Evolutionary conservation across 192 early-diverging fungal species (phyloP).

Genomic region (Coemansia brasiliensis): DNA sequence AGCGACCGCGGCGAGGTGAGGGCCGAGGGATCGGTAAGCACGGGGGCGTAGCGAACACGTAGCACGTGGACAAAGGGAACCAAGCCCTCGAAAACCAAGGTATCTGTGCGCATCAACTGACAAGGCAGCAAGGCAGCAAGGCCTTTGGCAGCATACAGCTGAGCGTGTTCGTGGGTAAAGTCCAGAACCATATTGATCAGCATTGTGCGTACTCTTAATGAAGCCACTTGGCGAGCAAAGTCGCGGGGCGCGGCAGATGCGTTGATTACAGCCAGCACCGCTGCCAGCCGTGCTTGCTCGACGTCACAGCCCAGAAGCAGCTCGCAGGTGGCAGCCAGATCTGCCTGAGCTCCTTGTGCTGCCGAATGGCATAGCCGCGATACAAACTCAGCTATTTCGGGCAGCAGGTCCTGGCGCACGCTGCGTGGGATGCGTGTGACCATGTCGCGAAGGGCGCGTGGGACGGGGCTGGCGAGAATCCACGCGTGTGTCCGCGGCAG

Average conservation of each 20-base stretch:
- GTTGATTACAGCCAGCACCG: slow-evolving; percentile 33
- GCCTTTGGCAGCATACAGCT: slow-evolving; percentile 33
- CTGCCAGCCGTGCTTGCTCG: slow-evolving; percentile 19
- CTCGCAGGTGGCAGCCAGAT: slow-evolving; percentile 17
- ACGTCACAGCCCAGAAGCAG: slow-evolving; percentile 21
- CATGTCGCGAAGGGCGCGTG: slow-evolving; percentile 16
- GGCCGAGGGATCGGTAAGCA: background rate
- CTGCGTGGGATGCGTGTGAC: background rate
- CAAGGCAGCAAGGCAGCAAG: slow-evolving; percentile 26
- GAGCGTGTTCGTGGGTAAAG: slow-evolving; percentile 12
- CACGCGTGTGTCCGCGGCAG: slow-evolving; percentile 34
- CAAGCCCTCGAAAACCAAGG: slow-evolving; percentile 4
- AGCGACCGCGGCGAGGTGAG: background rate
- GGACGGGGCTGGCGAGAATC: slow-evolving; percentile 41
- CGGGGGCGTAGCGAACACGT: background rate
- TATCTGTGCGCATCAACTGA: background rate
- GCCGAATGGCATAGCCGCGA: slow-evolving; percentile 37
- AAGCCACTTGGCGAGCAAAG: slow-evolving; percentile 16
- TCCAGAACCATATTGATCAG: slow-evolving; percentile 19
- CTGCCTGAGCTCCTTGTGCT: slow-evolving; percentile 10
- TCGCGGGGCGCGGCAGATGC: slow-evolving; percentile 33
- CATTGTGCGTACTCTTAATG: background rate
- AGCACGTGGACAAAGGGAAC: slow-evolving; percentile 16
- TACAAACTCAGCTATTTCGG: slow-evolving; percentile 33
- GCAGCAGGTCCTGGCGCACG: slow-evolving; percentile 28